Evolutionary conservation across 371 early-diverging fungal species (phyloP).

Genomic region (Nosema muscidifuracis): DNA sequence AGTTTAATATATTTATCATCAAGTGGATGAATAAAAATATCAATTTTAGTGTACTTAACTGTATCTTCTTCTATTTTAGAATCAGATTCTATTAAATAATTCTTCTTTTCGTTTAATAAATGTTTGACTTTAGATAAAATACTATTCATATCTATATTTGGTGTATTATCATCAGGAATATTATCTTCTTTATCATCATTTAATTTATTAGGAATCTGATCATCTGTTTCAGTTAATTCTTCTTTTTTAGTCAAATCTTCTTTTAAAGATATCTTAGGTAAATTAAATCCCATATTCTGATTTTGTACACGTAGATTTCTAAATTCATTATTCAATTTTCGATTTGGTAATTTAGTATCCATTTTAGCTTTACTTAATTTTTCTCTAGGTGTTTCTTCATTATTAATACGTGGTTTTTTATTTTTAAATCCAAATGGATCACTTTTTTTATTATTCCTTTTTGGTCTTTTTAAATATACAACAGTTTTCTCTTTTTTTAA

Average conservation of each 20-base stretch:
- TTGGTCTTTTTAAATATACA: background rate
- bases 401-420: background rate
- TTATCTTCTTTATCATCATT: background rate
- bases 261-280: too few relatives aligned
- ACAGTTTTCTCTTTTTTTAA: background rate
- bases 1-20: slow-evolving; percentile 29
- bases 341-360: background rate
- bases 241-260: background rate
- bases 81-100: slow-evolving; percentile 34
- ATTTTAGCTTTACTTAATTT: background rate
- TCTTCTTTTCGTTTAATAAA: slow-evolving; percentile 4
- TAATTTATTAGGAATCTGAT: background rate
- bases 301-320: background rate
- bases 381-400: background rate
- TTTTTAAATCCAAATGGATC: slow-evolving; percentile 28
- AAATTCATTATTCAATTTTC: background rate
- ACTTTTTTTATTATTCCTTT: slow-evolving; percentile 6
- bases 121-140: slow-evolving; percentile 2
- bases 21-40: slow-evolving; percentile 1
- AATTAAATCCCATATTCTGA: background rate
- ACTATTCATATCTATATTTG: background rate
- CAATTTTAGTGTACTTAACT: slow-evolving; percentile 10
- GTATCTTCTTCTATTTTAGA: slow-evolving; percentile 38
- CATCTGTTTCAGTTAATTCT: background rate
- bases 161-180: background rate